phyloP scores from a whole-genome alignment of 169 alveolate genomes.

The Babesia sp. region DNA sequence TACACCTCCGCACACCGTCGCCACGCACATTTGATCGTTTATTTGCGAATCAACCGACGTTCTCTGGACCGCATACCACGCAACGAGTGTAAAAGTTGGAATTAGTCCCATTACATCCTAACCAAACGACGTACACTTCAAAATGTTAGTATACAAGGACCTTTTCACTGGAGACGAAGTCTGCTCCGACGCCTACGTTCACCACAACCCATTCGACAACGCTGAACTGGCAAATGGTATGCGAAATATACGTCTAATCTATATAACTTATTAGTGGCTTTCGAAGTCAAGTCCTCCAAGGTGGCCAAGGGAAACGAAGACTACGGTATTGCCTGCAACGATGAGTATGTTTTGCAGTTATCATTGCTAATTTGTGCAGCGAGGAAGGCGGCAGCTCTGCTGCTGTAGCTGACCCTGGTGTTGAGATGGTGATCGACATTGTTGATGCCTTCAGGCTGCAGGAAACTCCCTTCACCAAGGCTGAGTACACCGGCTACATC shows the following conservation, averaged over 20 bases:
- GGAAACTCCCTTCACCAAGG: conserved; percentile 88
- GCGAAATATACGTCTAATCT: neutral
- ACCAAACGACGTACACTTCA: too few relatives aligned
- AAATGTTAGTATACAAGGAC: conserved; percentile 85
- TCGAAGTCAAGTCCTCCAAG: conserved; percentile 85
- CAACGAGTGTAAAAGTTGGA: too few relatives aligned
- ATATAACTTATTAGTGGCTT: conserved; percentile 73
- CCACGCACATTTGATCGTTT: neutral
- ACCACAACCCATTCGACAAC: conserved; percentile 83
- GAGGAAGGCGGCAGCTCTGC: conserved; percentile 82
- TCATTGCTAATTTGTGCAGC: conserved; percentile 42
- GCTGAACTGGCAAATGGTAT: conserved; percentile 76
- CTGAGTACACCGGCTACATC: conserved; percentile 87
- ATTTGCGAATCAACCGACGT: neutral
- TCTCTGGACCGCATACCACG: too few relatives aligned
- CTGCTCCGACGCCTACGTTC: conserved; percentile 88
- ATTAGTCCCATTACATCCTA: too few relatives aligned
- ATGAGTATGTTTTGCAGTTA: conserved; percentile 38
- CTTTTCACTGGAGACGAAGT: conserved; percentile 89
- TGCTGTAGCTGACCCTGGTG: conserved; percentile 78
- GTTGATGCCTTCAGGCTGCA: conserved; percentile 89
- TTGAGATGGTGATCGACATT: conserved; percentile 87
- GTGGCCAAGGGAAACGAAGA: conserved; percentile 87
- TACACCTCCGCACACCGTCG: neutral
- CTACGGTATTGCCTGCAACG: conserved; percentile 87